Conservation (phyloP, 495 filamentous ascomycete species). For the Xylaria intraflava region DNA sequence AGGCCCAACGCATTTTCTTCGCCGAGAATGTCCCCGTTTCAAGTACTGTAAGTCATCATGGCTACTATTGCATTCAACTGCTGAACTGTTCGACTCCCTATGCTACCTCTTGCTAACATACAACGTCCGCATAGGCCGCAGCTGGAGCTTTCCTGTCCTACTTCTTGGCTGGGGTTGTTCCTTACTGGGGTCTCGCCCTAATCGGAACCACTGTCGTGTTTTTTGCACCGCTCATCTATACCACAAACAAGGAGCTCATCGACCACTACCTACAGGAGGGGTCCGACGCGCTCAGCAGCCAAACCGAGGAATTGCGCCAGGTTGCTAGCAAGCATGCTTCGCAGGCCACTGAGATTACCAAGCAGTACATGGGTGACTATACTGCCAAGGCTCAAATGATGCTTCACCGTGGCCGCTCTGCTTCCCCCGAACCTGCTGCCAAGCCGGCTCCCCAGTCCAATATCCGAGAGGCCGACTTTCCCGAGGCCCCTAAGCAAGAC, state of each 20-base stretch:
- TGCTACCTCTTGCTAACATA: conserved; percentile 13
- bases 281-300: conserved; percentile 64
- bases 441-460: conserved; percentile 34
- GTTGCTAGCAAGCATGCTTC: conserved; percentile 76
- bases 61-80: not conserved
- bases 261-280: conserved; percentile 72
- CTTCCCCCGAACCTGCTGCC: conserved; percentile 33
- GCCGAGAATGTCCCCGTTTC: conserved; percentile 87
- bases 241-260: conserved; percentile 88
- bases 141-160: conserved; percentile 77
- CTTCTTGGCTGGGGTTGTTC: conserved; percentile 88
- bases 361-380: conserved; percentile 77
- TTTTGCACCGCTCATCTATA: conserved; percentile 83
- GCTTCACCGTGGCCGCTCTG: conserved; percentile 41
- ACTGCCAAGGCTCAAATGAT: conserved; percentile 76
- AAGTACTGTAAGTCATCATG: conserved; percentile 57
- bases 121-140: conserved; percentile 55
- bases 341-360: conserved; percentile 66
- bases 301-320: conserved; percentile 73
- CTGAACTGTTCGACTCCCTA: not conserved
- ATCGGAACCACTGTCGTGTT: conserved; percentile 70
- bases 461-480: conserved; percentile 49
- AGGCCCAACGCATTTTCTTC: conserved; percentile 90
- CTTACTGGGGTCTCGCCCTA: conserved; percentile 84
- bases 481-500: conserved; percentile 51